Conservation (phyloP, 192 early-diverging fungal species). For the Phycomyces nitens region DNA sequence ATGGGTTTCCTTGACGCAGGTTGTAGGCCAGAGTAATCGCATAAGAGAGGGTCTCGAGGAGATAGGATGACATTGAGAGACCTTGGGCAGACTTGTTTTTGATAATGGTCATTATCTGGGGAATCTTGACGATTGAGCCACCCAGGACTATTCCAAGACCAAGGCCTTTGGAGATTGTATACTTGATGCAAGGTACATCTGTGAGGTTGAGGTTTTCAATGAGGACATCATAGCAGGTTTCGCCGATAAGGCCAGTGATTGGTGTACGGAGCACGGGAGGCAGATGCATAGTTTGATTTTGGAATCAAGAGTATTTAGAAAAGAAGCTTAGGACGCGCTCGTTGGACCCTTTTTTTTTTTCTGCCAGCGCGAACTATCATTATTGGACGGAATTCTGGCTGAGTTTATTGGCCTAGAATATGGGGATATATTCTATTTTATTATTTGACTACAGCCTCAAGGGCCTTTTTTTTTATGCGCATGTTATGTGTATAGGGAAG, state of each 20-base stretch:
- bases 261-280: constrained; percentile 64
- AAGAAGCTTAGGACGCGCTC: background rate
- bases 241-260: constrained; percentile 71
- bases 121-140: constrained; percentile 91
- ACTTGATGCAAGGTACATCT: constrained; percentile 74
- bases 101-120: constrained; percentile 93
- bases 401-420: background rate
- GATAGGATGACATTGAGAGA: constrained; percentile 73
- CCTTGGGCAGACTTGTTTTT: constrained; percentile 67
- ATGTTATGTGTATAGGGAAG: too few relatives aligned
- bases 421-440: background rate
- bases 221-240: constrained; percentile 71
- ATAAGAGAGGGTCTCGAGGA: constrained; percentile 81
- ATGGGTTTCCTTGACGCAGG: constrained; percentile 74
- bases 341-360: background rate
- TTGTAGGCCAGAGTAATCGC: constrained; percentile 86
- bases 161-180: constrained; percentile 84
- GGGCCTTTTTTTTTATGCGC: too few relatives aligned
- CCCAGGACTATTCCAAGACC: constrained; percentile 93
- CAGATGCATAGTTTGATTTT: constrained; percentile 41
- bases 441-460: too few relatives aligned
- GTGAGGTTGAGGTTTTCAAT: constrained; percentile 67
- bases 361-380: too few relatives aligned
- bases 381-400: constrained; percentile 1
- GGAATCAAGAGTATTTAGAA: background rate